Evolutionary conservation across 2,329 filamentous ascomycete genomes (phyloP).

Genomic region (Coniella vitis): DNA sequence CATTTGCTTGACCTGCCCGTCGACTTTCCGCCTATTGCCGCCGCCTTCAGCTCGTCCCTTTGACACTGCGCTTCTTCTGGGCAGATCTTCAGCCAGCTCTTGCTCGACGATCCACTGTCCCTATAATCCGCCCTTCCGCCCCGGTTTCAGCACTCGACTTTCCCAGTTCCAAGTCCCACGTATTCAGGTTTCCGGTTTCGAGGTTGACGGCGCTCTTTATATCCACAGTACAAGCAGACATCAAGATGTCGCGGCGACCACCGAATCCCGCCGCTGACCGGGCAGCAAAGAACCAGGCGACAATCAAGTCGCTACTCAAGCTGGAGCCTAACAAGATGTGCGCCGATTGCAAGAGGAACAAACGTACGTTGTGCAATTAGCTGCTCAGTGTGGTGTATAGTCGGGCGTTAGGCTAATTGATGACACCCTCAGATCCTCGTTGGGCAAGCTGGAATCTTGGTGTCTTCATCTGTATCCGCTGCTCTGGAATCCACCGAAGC

Average conservation of each 20-base stretch:
- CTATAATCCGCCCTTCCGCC: background rate
- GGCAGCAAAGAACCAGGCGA: conserved; percentile 86
- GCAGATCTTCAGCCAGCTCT: background rate
- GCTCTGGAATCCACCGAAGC: conserved; percentile 94
- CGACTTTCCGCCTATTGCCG: background rate
- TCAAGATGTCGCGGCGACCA: conserved; percentile 67
- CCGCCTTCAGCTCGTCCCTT: background rate
- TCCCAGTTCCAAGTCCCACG: background rate
- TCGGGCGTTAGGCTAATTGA: background rate
- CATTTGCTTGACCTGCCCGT: background rate
- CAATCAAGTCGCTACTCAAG: conserved; percentile 91
- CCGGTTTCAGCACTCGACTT: background rate
- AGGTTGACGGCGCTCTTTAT: background rate
- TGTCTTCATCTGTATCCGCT: conserved; percentile 95
- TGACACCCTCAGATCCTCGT: conserved; percentile 68
- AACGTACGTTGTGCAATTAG: conserved; percentile 56
- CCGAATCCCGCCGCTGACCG: conserved; percentile 76
- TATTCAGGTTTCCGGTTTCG: background rate
- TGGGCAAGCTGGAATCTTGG: conserved; percentile 99
- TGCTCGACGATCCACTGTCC: background rate
- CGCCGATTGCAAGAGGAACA: conserved; percentile 98
- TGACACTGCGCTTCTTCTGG: background rate
- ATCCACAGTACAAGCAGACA: conserved; percentile 18
- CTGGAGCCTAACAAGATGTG: conserved; percentile 93
- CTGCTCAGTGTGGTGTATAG: too few relatives aligned